Evolutionary conservation across 768 basidiomycete genomes (phyloP), one percentile per base, ranked within the genome.

Genomic region (Lyophyllum semitale): DNA sequence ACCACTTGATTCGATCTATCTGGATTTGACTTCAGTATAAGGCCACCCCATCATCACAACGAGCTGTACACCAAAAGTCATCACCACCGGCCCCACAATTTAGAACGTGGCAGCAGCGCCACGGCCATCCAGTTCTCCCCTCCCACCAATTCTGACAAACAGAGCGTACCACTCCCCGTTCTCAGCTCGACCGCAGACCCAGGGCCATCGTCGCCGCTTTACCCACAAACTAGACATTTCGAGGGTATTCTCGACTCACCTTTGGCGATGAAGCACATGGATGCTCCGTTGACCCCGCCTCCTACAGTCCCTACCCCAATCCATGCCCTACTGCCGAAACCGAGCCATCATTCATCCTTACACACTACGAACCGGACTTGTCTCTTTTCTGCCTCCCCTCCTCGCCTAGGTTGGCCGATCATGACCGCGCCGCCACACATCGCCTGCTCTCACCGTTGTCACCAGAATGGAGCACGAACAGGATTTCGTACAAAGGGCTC

Each of bases 271-370:
- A 67, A 66, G 27, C 67, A 70, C 54, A 60, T 60, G 61, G 66
- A 70, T 29, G 57, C 47, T 15, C 77, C 70, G 2, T 66, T 72
- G 54, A 76, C 77, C 18, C 79, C 78, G 48, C 78, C 78, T 17
- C 71, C 75, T 30, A 78, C 76, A 18, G 65, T 76, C 51, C 74
- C 75, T 18, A 73, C 68, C 26, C 55, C 63, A 40, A 74, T 71
- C 0, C 68, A 68, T 20, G 67, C 61, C 41, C 56, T 80, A 26
- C 78, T 25, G 41, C 63, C 8, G 76, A 76, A 42, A 25, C 51
- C 13, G 68, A 70, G 46, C 41, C 55, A 7, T n/a, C n/a, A n/a
- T n/a, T 50, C 51, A 1, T 41, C 47, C n/a, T 59, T 61, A 45
- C 54, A 43, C 53, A 54, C 38, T 49, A 55, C 43, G 61, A 55